Base-by-base conservation (phyloP, 2,329 filamentous ascomycete species). In the Fusarium albidum region DNA sequence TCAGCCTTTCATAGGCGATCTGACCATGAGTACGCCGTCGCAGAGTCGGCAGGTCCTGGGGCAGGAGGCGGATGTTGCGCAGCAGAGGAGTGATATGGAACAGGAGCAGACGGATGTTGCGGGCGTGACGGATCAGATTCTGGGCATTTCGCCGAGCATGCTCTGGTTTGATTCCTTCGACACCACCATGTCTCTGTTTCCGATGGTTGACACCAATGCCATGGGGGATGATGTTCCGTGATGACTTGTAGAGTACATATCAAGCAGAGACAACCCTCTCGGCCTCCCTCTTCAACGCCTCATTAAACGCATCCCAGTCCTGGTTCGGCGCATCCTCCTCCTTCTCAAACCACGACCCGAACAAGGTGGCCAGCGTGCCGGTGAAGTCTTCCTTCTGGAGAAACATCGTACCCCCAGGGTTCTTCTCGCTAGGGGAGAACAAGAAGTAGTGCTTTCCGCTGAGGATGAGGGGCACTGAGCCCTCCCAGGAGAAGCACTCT, bases 101-200 rank as follows among this genome's bases (percentile, higher is more conserved):
- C 55, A 56, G 9, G 62, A 47, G 0, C 54, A 61, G 15, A 26
- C 55, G 2, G 56, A 51, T 7, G 44, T 62, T 17, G 41, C 38
- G 1, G 49, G 32, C 3, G 55, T 56, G 26, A 39, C 64, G 2
- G 62, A 66, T n/a, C 47, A 57, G 26, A 61, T 67, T 12, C 49
- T 65, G 3, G 59, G 61, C 0, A 67, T 66, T 9, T 66, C 64
- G 2, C 64, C 64, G 3, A 66, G 64, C 12, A 55, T 66, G 53
- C 55, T 66, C 13, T 67, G 64, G 64, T 66, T 66, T 14, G 64
- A 66, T 18, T 58, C 64, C 5, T 67, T 66, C 37, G 64, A 63
- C 2, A 63, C 63, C n/a, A 64, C 62, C 1, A 65, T 66, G 52
- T 66, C 64, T 9, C 18, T 66, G 2, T 66, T 67, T 25, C 64